These are phyloP conservation scores for Boletus insuetus DNA, from an alignment of 768 basidiomycete species.

Conservation along the genomic window DNA sequence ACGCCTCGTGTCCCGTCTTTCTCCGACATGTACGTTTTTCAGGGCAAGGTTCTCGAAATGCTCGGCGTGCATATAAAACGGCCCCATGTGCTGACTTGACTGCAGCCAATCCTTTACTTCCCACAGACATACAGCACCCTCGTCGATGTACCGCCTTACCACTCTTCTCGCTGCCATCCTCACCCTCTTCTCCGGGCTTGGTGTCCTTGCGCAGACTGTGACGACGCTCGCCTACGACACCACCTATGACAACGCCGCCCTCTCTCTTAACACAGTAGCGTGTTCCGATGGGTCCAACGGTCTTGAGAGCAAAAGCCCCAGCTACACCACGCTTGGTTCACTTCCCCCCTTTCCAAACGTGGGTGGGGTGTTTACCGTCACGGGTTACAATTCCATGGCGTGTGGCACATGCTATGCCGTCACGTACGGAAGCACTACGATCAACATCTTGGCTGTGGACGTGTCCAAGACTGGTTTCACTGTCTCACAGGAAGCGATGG, in stretches of 20 bases:
- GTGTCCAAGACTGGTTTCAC: slow-evolving; percentile 42
- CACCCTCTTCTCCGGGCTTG: slow-evolving; percentile 12
- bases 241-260: slow-evolving; percentile 32
- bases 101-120: background rate
- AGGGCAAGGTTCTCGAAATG: background rate
- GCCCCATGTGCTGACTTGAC: background rate
- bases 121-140: background rate
- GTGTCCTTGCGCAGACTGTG: slow-evolving; percentile 18
- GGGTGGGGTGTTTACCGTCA: slow-evolving; percentile 29
- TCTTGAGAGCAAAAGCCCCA: slow-evolving; percentile 26
- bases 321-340: slow-evolving; percentile 36
- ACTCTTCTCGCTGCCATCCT: slow-evolving; percentile 14
- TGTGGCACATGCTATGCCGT: slow-evolving; percentile 34
- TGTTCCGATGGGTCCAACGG: slow-evolving; percentile 41
- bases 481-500: slow-evolving; percentile 26
- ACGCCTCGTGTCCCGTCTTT: background rate
- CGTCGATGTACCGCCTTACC: slow-evolving; percentile 26
- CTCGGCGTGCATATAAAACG: slow-evolving; percentile 19
- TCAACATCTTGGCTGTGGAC: slow-evolving; percentile 58
- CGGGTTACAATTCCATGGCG: slow-evolving; percentile 18
- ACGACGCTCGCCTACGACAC: slow-evolving; percentile 37
- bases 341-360: slow-evolving; percentile 39
- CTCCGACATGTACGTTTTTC: background rate
- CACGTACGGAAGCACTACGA: slow-evolving; percentile 30
- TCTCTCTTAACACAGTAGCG: slow-evolving; percentile 31